phyloP scores from a whole-genome alignment of 2,329 filamentous ascomycete genomes.

The Allantophomopsis lycopodina region DNA sequence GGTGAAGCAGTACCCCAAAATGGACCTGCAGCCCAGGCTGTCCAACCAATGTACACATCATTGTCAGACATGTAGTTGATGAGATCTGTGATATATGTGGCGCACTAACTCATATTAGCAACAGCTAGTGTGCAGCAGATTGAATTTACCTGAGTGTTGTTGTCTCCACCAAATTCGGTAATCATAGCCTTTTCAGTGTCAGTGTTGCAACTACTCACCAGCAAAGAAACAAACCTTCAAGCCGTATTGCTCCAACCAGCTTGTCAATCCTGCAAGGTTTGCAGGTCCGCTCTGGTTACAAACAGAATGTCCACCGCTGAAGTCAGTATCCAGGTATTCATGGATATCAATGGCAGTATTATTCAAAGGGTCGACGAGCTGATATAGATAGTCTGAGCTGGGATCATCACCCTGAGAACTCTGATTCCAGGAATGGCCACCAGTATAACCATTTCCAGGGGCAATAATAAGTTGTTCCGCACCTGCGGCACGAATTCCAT shows the following conservation, averaged over 20 bases:
- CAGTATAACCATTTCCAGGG: slow-evolving; percentile 33
- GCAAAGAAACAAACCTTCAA: slow-evolving; percentile 8
- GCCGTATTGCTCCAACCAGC: slow-evolving; percentile 28
- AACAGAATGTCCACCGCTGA: slow-evolving; percentile 26
- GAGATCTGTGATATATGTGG: slow-evolving; percentile 24
- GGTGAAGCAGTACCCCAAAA: slow-evolving; percentile 30
- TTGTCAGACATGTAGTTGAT: slow-evolving; percentile 32
- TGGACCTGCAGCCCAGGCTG: slow-evolving; percentile 34
- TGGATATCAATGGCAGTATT: slow-evolving; percentile 37
- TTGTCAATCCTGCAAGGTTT: slow-evolving; percentile 26
- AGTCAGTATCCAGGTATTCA: slow-evolving; percentile 35
- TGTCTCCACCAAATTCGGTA: slow-evolving; percentile 32
- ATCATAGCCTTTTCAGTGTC: slow-evolving; percentile 26
- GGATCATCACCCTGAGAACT: slow-evolving; percentile 20
- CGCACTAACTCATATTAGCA: slow-evolving; percentile 12
- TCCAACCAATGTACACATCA: slow-evolving; percentile 33
- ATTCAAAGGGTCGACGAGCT: slow-evolving; percentile 28
- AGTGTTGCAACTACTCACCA: too few species aligned
- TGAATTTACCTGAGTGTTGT: slow-evolving; percentile 19
- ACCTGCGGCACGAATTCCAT: slow-evolving; percentile 26
- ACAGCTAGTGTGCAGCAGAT: too few species aligned
- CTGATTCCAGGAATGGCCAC: slow-evolving; percentile 31
- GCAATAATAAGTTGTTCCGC: slow-evolving; percentile 32
- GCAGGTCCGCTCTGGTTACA: slow-evolving; percentile 24
- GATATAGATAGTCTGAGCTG: slow-evolving; percentile 23